These are phyloP conservation scores for Crataegus laevigata DNA, from an alignment of 306 rosid genomes.

Conservation along the genomic window DNA sequence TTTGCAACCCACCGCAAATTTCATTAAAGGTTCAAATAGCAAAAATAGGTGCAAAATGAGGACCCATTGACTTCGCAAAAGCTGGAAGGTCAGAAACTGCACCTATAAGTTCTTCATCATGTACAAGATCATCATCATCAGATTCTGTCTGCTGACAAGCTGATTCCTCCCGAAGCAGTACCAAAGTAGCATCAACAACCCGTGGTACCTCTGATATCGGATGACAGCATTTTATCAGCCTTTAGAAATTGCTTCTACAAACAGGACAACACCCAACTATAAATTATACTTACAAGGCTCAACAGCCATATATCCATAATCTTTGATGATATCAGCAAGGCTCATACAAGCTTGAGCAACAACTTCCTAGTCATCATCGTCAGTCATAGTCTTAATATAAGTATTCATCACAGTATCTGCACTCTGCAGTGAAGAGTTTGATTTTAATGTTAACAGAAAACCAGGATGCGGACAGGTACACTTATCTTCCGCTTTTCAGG, in stretches of 20 bases:
- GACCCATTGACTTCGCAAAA: conserved; percentile 90
- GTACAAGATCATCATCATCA: conserved; percentile 68
- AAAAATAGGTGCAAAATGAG: conserved; percentile 86
- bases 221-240: conserved; percentile 9
- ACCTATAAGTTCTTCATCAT: conserved; percentile 92
- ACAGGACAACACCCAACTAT: conserved; percentile 7
- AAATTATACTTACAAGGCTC: conserved; percentile 70
- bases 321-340: conserved; percentile 76
- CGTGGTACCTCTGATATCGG: conserved; percentile 47
- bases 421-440: conserved; percentile 17
- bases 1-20: conserved; percentile 65
- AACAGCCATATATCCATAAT: conserved; percentile 67
- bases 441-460: background rate
- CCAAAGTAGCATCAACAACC: conserved; percentile 71
- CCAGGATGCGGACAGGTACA: background rate
- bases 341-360: conserved; percentile 93
- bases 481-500: conserved; percentile 2
- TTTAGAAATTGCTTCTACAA: conserved; percentile 15
- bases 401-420: conserved; percentile 79
- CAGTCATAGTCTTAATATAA: conserved; percentile 79
- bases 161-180: conserved; percentile 75
- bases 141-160: conserved; percentile 79
- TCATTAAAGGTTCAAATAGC: conserved; percentile 88
- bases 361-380: conserved; percentile 93
- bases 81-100: conserved; percentile 98